A percentile compares a stretch with the other conserved stretches of the same genome.
phyloP scores from a whole-genome alignment of 106 monocot genomes.

The Dioscorea zingiberensis region DNA sequence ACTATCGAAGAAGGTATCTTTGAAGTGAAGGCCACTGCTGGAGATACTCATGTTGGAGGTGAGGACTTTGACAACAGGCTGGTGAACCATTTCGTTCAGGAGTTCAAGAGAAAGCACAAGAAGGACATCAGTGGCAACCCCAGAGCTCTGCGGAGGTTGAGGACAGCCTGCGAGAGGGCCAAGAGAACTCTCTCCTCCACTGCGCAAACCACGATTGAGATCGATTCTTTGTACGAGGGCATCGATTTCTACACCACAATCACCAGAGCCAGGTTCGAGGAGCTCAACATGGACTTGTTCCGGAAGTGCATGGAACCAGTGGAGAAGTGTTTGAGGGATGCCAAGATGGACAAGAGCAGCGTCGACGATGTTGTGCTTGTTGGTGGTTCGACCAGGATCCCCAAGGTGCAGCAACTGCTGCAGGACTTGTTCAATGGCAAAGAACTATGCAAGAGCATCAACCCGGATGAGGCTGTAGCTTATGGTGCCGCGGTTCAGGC shows the following conservation, averaged over 20 bases:
- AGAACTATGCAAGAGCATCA: conserved; percentile 46
- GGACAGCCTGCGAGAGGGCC: conserved; percentile 50
- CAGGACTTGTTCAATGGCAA: conserved; percentile 36
- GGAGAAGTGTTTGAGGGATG: conserved; percentile 22
- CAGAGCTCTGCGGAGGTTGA: conserved; percentile 37
- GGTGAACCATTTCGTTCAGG: conserved; percentile 80
- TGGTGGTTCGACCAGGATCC: conserved; percentile 30
- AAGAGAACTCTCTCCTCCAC: conserved; percentile 44
- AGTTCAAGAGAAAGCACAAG: conserved; percentile 85
- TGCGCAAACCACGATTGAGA: conserved; percentile 17
- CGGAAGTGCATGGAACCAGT: conserved; percentile 28
- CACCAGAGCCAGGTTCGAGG: conserved; percentile 35
- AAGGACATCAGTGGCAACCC: conserved; percentile 78
- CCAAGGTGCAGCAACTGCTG: conserved; percentile 28
- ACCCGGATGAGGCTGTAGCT: conserved; percentile 37
- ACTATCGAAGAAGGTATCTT: conserved; percentile 81
- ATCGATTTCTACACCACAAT: conserved; percentile 18
- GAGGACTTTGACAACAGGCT: conserved; percentile 82
- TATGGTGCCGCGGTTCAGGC: conserved; percentile 50
- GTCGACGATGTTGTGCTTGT: conserved; percentile 32
- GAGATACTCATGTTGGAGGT: conserved; percentile 81
- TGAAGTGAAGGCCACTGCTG: conserved; percentile 87
- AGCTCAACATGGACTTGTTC: conserved; percentile 45
- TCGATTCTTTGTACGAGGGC: conserved; percentile 15
- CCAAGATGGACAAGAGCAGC: conserved; percentile 22